These are phyloP conservation scores for Parascedosporium putredinis DNA, from an alignment of 2,329 filamentous ascomycete genomes.

Conservation along the genomic window DNA sequence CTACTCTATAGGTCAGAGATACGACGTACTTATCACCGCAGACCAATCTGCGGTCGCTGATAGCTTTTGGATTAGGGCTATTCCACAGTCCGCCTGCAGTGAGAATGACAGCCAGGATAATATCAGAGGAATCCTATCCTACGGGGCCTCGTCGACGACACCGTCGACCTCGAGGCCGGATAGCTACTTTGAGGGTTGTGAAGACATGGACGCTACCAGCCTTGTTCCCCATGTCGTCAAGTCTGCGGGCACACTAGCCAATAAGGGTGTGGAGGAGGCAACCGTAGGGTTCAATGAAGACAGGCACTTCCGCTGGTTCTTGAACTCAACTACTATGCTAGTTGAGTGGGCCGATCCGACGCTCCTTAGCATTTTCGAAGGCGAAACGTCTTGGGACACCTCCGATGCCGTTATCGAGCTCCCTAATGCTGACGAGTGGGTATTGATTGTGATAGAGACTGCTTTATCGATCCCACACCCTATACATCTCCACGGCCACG, in stretches of 20 bases:
- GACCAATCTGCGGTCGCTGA: constrained; percentile 19
- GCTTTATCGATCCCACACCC: constrained; percentile 19
- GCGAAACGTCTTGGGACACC: constrained; percentile 6
- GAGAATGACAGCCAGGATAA: constrained; percentile 27
- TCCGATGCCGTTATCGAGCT: constrained; percentile 20
- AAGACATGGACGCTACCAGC: constrained; percentile 23
- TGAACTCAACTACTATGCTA: constrained; percentile 35
- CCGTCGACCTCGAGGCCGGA: constrained; percentile 12
- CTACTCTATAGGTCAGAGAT: constrained; percentile 22
- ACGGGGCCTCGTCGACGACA: constrained; percentile 18
- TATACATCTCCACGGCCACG: constrained; percentile 27
- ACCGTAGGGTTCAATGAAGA: constrained; percentile 15
- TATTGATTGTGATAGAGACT: constrained; percentile 20
- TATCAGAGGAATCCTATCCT: constrained; percentile 39
- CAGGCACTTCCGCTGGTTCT: constrained; percentile 34
- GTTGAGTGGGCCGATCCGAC: constrained; percentile 37
- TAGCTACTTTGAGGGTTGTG: constrained; percentile 17
- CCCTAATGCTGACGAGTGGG: constrained; percentile 16
- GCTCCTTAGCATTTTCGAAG: neutral
- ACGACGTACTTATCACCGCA: constrained; percentile 35
- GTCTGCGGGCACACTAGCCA: constrained; percentile 19
- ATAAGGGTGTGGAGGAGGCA: constrained; percentile 19
- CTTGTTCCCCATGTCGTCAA: constrained; percentile 24
- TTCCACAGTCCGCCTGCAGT: constrained; percentile 30
- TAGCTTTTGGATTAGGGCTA: constrained; percentile 39